Evolutionary conservation across 805 yeast genomes (phyloP).

Genomic region (Kluyveromyces nonfermentans): DNA sequence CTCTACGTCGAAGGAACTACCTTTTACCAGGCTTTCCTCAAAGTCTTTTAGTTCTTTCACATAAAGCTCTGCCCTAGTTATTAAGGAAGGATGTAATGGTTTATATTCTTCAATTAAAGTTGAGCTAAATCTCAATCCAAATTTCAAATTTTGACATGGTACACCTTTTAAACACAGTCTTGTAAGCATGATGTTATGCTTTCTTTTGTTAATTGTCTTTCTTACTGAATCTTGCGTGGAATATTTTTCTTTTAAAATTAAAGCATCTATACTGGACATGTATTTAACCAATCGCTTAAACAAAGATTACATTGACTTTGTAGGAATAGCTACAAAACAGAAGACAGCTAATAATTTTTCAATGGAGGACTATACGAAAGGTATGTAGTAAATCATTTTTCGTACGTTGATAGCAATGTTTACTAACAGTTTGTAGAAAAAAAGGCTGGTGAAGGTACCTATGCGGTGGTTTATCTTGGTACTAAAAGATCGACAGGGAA

Average conservation of each 20-base stretch:
- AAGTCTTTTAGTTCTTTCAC: constrained; percentile 33
- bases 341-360: not conserved
- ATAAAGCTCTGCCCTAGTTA: constrained; percentile 38
- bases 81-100: constrained; percentile 42
- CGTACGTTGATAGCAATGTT: not conserved
- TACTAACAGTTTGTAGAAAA: constrained; percentile 36
- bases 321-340: not conserved
- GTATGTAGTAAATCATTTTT: not conserved
- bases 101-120: constrained; percentile 10
- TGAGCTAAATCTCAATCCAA: constrained; percentile 8
- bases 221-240: not conserved
- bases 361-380: constrained; percentile 1
- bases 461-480: constrained; percentile 92
- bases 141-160: not conserved
- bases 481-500: constrained; percentile 38
- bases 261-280: not conserved
- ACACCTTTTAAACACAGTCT: not conserved
- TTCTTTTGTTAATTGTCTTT: not conserved
- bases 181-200: not conserved
- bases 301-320: not conserved
- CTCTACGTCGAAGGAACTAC: constrained; percentile 35
- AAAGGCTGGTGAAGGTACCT: constrained; percentile 98
- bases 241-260: not conserved
- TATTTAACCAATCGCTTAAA: not conserved
- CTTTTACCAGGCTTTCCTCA: constrained; percentile 35